A percentile compares a stretch with the other conserved stretches of the same genome.
phyloP scores from a whole-genome alignment of 2,329 filamentous ascomycete genomes.

The Phoma sp. region DNA sequence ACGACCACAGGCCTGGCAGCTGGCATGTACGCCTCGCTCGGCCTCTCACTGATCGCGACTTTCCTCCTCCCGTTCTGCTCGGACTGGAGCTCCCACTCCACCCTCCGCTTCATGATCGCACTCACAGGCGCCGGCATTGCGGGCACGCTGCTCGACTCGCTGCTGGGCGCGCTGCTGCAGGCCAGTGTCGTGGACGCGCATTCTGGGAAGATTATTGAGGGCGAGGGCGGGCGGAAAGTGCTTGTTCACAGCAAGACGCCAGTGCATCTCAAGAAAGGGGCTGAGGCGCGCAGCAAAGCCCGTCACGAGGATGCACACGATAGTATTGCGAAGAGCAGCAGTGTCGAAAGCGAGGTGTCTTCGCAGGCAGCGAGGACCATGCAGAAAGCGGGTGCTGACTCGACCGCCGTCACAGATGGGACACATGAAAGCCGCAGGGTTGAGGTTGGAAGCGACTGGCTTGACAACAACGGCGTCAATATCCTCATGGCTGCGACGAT shows the following conservation, averaged over 20 bases:
- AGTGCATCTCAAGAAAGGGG: slow-evolving; percentile 37
- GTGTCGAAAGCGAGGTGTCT: slow-evolving; percentile 22
- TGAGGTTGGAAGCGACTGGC: slow-evolving; percentile 71
- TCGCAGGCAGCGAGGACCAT: slow-evolving; percentile 41
- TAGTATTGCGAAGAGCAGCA: slow-evolving; percentile 42
- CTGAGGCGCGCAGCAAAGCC: slow-evolving; percentile 46
- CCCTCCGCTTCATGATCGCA: slow-evolving; percentile 52
- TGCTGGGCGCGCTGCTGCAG: slow-evolving; percentile 85
- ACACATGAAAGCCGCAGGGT: slow-evolving; percentile 58
- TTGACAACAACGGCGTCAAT: slow-evolving; percentile 97
- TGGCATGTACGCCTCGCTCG: slow-evolving; percentile 73
- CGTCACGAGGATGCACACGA: slow-evolving; percentile 51
- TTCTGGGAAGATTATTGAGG: slow-evolving; percentile 88
- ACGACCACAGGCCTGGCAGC: slow-evolving; percentile 75
- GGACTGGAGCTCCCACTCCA: slow-evolving; percentile 32
- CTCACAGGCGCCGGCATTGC: slow-evolving; percentile 75
- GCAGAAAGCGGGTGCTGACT: slow-evolving; percentile 36
- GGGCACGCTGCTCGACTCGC: slow-evolving; percentile 84
- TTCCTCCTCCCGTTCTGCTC: slow-evolving; percentile 73
- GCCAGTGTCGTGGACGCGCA: slow-evolving; percentile 83
- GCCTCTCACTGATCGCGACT: slow-evolving; percentile 71
- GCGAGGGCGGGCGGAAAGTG: slow-evolving; percentile 71
- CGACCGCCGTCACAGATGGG: slow-evolving; percentile 34
- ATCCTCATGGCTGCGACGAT: slow-evolving; percentile 85
- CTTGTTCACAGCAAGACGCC: slow-evolving; percentile 43